Evolutionary conservation across 139 green algal species (phyloP), one percentile per base, ranked within the genome.

Genomic region (Auxenochlorella pyrenoidosa): DNA sequence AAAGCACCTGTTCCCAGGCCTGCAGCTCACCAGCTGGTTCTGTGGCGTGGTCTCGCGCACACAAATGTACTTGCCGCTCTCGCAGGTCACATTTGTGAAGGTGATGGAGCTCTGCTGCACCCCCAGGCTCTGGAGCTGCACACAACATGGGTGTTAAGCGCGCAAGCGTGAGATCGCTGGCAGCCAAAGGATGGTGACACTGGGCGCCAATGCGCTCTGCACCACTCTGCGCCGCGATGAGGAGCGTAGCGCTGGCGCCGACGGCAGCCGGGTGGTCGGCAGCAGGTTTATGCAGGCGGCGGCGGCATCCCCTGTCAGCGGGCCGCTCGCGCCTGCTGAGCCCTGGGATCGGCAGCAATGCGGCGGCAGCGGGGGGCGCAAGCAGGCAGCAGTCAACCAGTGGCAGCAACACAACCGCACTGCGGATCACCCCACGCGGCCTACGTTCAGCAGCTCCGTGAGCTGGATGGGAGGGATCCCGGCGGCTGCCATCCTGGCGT

Each of bases 51-150:
- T 98, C 93, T 99, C 65, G 8, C 98, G 94, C 13, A 99, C 95
- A 86, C 96, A 99, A 66, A 99, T 95, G 88, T 94, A 99, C 92
- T 98, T 99, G 34, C 99, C 97, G 18, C 90, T 96, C 94, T 99
- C 97, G 94, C 99, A 96, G 4, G 98, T 98, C 40, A 98, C 95
- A 93, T 98, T 97, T 82, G 96, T 98, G 94, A 99, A 99, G 38
- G 96, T 97, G 89, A 99, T 98, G 85, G 96, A 97, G 63, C 97
- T 93, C 75, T 95, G 91, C 59, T 96, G 94, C 60, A 99, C 94
- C 41, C 97, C 97, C 38, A 98, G 88, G 80, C 90, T 95, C 36
- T 95, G 90, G 63, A 99, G 93, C 97, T 99, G 95, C 93, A 92
- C 24, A 58, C 6, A 76, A n/a, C 41, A 65, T 22, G 16, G 40